Evolutionary conservation across 768 basidiomycete species (phyloP).

Genomic region (Rhizopogon sp.): DNA sequence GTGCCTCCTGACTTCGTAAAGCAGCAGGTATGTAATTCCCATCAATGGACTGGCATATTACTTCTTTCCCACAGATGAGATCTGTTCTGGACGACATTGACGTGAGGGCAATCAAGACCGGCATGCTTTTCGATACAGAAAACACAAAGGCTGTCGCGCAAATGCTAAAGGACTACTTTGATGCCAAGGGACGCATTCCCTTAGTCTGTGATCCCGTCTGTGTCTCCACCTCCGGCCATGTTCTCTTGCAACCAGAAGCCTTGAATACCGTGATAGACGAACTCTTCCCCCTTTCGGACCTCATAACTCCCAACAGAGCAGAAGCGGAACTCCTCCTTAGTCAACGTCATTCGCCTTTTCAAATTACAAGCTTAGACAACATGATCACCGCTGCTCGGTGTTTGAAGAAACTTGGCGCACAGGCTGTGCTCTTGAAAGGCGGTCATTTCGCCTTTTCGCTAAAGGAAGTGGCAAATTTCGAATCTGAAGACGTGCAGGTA

Average conservation of each 20-base stretch:
- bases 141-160: constrained; percentile 48
- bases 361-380: constrained; percentile 45
- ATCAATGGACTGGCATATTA: neutral
- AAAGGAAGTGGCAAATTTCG: constrained; percentile 38
- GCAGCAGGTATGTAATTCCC: constrained; percentile 52
- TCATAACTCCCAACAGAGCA: constrained; percentile 82
- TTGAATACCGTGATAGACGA: constrained; percentile 50
- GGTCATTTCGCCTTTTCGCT: constrained; percentile 59
- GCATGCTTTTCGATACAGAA: constrained; percentile 73
- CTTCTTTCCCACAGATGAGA: constrained; percentile 42
- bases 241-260: constrained; percentile 64
- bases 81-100: constrained; percentile 71
- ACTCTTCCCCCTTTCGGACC: constrained; percentile 64
- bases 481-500: constrained; percentile 28
- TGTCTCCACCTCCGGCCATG: constrained; percentile 86
- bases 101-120: constrained; percentile 76
- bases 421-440: constrained; percentile 77
- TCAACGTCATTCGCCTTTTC: constrained; percentile 17
- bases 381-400: constrained; percentile 55
- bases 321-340: constrained; percentile 73
- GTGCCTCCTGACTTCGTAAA: constrained; percentile 65
- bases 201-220: constrained; percentile 88
- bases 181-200: constrained; percentile 32
- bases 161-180: constrained; percentile 42
- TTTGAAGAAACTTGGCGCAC: constrained; percentile 43